Evolutionary conservation across 2,329 filamentous ascomycete genomes (phyloP).

Genomic region (Colletotrichum paranaense): DNA sequence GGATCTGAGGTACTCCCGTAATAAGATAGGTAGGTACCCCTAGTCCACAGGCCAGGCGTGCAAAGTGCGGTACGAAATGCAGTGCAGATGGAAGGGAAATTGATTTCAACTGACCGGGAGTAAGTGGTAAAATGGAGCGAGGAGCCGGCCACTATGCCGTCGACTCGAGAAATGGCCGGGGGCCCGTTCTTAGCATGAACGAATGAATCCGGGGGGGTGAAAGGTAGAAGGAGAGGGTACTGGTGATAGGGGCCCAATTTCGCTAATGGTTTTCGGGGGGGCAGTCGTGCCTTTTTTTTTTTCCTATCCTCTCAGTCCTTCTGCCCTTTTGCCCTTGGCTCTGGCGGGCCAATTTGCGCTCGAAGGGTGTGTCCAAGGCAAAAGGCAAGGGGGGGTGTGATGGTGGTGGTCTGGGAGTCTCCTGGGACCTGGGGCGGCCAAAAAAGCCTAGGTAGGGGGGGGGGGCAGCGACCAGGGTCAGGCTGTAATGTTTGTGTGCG

Average conservation of each 20-base stretch:
- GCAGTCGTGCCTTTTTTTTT: conserved; percentile 39
- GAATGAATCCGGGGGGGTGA: conserved; percentile 43
- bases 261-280: conserved; percentile 48
- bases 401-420: conserved; percentile 14
- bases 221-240: conserved; percentile 41
- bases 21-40: conserved; percentile 12
- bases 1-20: conserved; percentile 2
- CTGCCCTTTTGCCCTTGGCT: background rate
- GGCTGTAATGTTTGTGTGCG: background rate
- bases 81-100: conserved; percentile 8
- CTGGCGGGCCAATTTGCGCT: conserved; percentile 29
- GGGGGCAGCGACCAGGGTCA: conserved; percentile 14
- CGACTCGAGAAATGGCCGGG: conserved; percentile 33
- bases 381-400: background rate
- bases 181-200: conserved; percentile 48
- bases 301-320: background rate
- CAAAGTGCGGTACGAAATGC: conserved; percentile 1
- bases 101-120: conserved; percentile 29
- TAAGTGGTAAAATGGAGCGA: conserved; percentile 32
- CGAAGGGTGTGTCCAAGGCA: conserved; percentile 14
- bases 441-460: conserved; percentile 17
- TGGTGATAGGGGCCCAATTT: conserved; percentile 51
- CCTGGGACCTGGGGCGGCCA: conserved; percentile 18
- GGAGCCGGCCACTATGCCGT: conserved; percentile 35
- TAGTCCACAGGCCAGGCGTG: conserved; percentile 25